Evolutionary conservation across 306 rosid genomes (phyloP).

Genomic region (Echinosophora koreensis): DNA sequence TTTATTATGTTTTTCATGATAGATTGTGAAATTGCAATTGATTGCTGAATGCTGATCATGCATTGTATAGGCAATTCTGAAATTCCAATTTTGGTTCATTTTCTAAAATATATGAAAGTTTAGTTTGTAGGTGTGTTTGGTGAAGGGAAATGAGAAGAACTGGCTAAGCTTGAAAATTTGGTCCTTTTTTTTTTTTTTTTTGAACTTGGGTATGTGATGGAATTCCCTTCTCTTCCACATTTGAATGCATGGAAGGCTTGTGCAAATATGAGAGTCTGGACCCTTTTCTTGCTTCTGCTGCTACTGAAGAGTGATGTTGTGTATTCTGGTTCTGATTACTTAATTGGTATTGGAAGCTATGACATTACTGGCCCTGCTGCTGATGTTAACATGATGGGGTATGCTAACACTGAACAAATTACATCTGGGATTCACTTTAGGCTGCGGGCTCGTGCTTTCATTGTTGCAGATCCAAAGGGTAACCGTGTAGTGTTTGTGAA

Average conservation of each 20-base stretch:
- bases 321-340: slow-evolving; percentile 64
- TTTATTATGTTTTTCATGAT: not conserved
- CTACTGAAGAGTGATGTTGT: slow-evolving; percentile 48
- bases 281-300: slow-evolving; percentile 43
- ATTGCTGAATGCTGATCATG: slow-evolving; percentile 24
- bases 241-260: slow-evolving; percentile 37
- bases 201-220: slow-evolving; percentile 46
- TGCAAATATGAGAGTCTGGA: slow-evolving; percentile 43
- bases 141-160: slow-evolving; percentile 54
- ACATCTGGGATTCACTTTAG: slow-evolving; percentile 88
- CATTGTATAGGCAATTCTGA: slow-evolving; percentile 2
- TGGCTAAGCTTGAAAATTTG: slow-evolving; percentile 42
- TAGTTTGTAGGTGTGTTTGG: slow-evolving; percentile 35
- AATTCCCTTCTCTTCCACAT: slow-evolving; percentile 27
- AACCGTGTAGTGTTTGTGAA: slow-evolving; percentile 85
- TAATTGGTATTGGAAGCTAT: slow-evolving; percentile 89
- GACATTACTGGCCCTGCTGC: slow-evolving; percentile 98
- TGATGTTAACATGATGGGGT: slow-evolving; percentile 96
- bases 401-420: slow-evolving; percentile 73
- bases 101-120: not conserved
- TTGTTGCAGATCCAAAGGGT: slow-evolving; percentile 78
- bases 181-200: not conserved
- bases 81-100: slow-evolving; percentile 4
- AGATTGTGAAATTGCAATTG: slow-evolving; percentile 25
- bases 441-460: slow-evolving; percentile 82